Percentiles rank a stretch among this genome's conserved stretches.
Conservation (phyloP, 2,329 filamentous ascomycete genomes). For the Phaeophleospora eucalypticola region DNA sequence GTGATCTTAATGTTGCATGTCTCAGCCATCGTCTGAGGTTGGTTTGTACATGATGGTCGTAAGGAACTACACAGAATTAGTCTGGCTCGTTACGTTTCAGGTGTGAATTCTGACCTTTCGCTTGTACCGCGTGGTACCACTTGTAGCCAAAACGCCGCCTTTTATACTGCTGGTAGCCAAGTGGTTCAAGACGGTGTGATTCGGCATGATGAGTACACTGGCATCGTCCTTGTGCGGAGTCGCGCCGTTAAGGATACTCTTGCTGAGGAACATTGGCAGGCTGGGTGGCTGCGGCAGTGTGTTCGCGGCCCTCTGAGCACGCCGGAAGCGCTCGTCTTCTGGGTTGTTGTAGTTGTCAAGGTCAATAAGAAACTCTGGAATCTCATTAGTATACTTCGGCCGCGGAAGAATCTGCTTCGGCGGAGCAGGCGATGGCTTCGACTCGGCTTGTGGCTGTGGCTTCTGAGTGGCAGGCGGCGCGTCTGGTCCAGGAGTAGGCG, state of each 20-base stretch:
- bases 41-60: slow-evolving; percentile 98
- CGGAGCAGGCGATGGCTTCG: slow-evolving; percentile 16
- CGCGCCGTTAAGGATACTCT: slow-evolving; percentile 88
- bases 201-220: slow-evolving; percentile 93
- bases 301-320: slow-evolving; percentile 69
- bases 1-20: neutral
- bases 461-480: slow-evolving; percentile 7
- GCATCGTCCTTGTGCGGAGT: slow-evolving; percentile 96
- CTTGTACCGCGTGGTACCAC: slow-evolving; percentile 95
- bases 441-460: slow-evolving; percentile 9
- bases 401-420: slow-evolving; percentile 37
- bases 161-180: slow-evolving; percentile 97
- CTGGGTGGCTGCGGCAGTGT: slow-evolving; percentile 79
- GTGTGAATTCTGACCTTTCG: slow-evolving; percentile 62
- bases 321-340: slow-evolving; percentile 73
- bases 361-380: slow-evolving; percentile 82
- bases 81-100: slow-evolving; percentile 10
- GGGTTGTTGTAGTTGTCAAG: slow-evolving; percentile 57
- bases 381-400: slow-evolving; percentile 64
- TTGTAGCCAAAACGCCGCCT: slow-evolving; percentile 90
- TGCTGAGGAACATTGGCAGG: slow-evolving; percentile 84
- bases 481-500: slow-evolving; percentile 10
- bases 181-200: slow-evolving; percentile 95
- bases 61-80: slow-evolving; percentile 64
- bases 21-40: slow-evolving; percentile 48